Evolutionary conservation across 2,329 filamentous ascomycete species (phyloP).

Genomic region (Chaetomiaceae sp.): DNA sequence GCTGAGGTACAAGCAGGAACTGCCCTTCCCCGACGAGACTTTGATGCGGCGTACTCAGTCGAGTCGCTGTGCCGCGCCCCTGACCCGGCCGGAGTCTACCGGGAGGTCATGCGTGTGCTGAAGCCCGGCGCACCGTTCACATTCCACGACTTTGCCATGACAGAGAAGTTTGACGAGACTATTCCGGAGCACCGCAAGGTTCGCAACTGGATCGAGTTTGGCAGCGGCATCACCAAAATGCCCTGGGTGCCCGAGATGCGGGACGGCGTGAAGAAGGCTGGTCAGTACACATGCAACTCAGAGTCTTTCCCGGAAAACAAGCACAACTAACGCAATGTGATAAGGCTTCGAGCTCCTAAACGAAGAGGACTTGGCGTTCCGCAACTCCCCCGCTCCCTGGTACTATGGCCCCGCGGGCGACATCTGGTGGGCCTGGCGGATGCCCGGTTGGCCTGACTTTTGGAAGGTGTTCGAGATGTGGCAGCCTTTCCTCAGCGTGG

Average conservation of each 20-base stretch:
- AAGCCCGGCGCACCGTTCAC: slow-evolving; percentile 72
- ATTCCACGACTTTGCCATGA: slow-evolving; percentile 79
- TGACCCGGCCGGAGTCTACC: slow-evolving; percentile 65
- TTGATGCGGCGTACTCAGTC: slow-evolving; percentile 73
- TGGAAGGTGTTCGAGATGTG: slow-evolving; percentile 18
- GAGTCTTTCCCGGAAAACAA: not conserved
- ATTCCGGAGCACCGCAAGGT: slow-evolving; percentile 63
- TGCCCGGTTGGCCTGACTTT: slow-evolving; percentile 18
- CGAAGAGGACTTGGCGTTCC: slow-evolving; percentile 63
- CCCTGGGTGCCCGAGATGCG: slow-evolving; percentile 62
- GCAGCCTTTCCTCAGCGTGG: slow-evolving; percentile 9
- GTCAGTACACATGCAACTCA: no score
- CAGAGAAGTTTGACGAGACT: slow-evolving; percentile 64
- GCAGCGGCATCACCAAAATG: slow-evolving; percentile 74
- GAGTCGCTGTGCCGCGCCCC: slow-evolving; percentile 73
- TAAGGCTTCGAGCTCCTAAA: slow-evolving; percentile 59
- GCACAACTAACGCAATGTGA: not conserved
- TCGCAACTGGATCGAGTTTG: slow-evolving; percentile 68
- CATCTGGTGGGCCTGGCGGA: slow-evolving; percentile 11
- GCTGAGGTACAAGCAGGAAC: slow-evolving; percentile 43
- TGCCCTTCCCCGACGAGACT: slow-evolving; percentile 67
- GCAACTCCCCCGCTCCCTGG: slow-evolving; percentile 61
- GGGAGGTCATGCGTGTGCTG: slow-evolving; percentile 65
- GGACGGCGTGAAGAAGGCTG: slow-evolving; percentile 59
- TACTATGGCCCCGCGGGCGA: slow-evolving; percentile 41